Evolutionary conservation across 2,329 filamentous ascomycete species (phyloP).

Genomic region (Cladophialophora bantiana): DNA sequence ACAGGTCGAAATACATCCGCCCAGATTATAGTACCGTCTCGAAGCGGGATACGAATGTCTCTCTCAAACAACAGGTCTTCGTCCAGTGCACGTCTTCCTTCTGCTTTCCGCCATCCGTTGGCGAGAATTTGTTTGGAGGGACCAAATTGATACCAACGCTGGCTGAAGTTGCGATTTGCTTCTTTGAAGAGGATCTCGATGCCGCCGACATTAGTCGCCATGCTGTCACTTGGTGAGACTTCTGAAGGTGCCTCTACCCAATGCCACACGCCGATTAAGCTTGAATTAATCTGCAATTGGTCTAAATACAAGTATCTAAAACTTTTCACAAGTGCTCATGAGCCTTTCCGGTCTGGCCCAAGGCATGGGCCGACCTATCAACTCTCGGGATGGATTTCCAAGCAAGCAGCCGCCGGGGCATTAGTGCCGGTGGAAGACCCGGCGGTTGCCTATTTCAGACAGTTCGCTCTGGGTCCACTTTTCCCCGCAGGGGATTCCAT

Average conservation of each 20-base stretch:
- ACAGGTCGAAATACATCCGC: constrained; percentile 43
- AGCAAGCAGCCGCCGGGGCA: no score
- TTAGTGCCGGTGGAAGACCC: no score
- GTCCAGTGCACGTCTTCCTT: constrained; percentile 27
- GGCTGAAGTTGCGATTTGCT: constrained; percentile 31
- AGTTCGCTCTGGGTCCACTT: no score
- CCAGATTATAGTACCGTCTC: constrained; percentile 41
- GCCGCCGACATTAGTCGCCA: constrained; percentile 18
- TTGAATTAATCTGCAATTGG: no score
- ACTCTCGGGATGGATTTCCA: no score
- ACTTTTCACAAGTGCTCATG: no score
- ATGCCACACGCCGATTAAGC: not conserved
- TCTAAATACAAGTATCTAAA: no score
- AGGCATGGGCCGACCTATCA: no score
- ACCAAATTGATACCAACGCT: constrained; percentile 35
- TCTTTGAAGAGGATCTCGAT: constrained; percentile 21
- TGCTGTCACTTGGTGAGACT: constrained; percentile 10
- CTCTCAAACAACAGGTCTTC: constrained; percentile 39
- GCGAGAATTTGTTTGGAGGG: constrained; percentile 33
- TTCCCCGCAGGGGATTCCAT: no score
- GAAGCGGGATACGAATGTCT: constrained; percentile 39
- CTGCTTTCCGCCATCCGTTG: constrained; percentile 36
- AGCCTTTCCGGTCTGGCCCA: no score
- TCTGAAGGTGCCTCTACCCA: not conserved
- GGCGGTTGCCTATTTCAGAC: no score